A percentile compares a stretch with the other conserved stretches of the same genome.
These are phyloP conservation scores for Coemansia sp. DNA, from an alignment of 192 early-diverging fungal species.

Conservation along the genomic window DNA sequence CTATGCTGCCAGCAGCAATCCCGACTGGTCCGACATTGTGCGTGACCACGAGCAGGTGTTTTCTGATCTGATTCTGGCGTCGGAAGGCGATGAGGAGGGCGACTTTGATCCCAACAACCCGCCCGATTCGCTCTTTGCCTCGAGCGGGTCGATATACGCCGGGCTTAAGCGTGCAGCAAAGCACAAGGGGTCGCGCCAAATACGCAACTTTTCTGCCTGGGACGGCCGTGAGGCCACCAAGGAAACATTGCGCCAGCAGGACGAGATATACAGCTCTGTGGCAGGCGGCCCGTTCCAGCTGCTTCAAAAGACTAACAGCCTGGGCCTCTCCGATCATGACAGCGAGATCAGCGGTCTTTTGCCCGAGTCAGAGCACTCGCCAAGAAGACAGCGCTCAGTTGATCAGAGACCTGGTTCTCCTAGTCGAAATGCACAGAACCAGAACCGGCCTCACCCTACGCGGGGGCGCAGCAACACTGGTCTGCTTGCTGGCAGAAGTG, in stretches of 20 bases:
- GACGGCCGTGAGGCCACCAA: slow-evolving; percentile 42
- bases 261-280: slow-evolving; percentile 8
- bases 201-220: slow-evolving; percentile 28
- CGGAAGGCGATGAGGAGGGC: slow-evolving; percentile 3
- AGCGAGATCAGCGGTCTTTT: slow-evolving; percentile 39
- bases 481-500: too few species aligned
- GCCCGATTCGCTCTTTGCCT: slow-evolving; percentile 42
- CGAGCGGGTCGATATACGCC: slow-evolving; percentile 39
- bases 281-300: slow-evolving; percentile 27
- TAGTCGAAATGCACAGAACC: too few species aligned
- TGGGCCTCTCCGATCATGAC: slow-evolving; percentile 25
- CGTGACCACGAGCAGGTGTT: slow-evolving; percentile 44
- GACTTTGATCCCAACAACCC: slow-evolving; percentile 10
- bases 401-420: too few species aligned
- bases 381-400: too few species aligned
- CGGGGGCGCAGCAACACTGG: slow-evolving; percentile 15
- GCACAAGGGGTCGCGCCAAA: not conserved
- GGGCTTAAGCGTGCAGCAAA: slow-evolving; percentile 31
- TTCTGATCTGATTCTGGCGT: slow-evolving; percentile 17
- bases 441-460: too few species aligned
- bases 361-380: slow-evolving; percentile 19
- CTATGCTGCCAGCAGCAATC: slow-evolving; percentile 15
- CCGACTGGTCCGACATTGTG: slow-evolving; percentile 24
- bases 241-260: slow-evolving; percentile 30
- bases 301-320: slow-evolving; percentile 35